Base-by-base conservation (phyloP, 2,329 filamentous ascomycete genomes). In the Diaporthe sp. region DNA sequence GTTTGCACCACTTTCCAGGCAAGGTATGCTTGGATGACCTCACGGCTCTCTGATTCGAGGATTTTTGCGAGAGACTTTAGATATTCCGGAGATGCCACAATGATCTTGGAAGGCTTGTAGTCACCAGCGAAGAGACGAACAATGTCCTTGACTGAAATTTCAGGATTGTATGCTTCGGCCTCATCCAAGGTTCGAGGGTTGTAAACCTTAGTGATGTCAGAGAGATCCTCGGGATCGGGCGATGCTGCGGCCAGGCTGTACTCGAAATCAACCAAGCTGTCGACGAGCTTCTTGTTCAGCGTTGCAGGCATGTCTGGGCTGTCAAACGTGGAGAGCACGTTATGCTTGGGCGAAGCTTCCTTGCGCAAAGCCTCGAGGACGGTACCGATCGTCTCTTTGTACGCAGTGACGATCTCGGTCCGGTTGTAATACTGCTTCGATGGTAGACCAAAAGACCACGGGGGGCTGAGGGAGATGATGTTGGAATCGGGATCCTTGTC, bases 1-100 rank as follows among this genome's bases (percentile, higher is more conserved):
- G 87, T 85, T 76, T 91, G 88, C 3, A 94, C 80, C 0, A 89
- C 87, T 57, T 92, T 92, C 92, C 92, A 94, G n/a, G 90, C 81
- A 74, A 94, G 87, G 79, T 92, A 94, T 19, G 87, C 85, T 76
- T 91, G 88, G 1, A 94, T 79, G 0, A 92, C 88, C 68, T 86
- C 85, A 0, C 89, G 82, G 1, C 90, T 90, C 3, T 87, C 82
- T 1, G 61, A 44, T 25, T 86, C 82, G 28, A 95, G 79, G 51
- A 93, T 89, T 1, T 84, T 80, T 8, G 90, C 89, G 1, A 94
- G 80, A 10, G 89, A 88, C 69, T 89, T 86, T 79, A 93, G 84
- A 78, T 93, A 94, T 1, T 87, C 84, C 0, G 92, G 91, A 44
- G 73, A 74, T 22, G 72, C 67, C 25, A 69, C 58, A 22, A 73